phyloP scores from a whole-genome alignment of 2,329 filamentous ascomycete genomes.

The Parasarocladium wereldwijsianum region DNA sequence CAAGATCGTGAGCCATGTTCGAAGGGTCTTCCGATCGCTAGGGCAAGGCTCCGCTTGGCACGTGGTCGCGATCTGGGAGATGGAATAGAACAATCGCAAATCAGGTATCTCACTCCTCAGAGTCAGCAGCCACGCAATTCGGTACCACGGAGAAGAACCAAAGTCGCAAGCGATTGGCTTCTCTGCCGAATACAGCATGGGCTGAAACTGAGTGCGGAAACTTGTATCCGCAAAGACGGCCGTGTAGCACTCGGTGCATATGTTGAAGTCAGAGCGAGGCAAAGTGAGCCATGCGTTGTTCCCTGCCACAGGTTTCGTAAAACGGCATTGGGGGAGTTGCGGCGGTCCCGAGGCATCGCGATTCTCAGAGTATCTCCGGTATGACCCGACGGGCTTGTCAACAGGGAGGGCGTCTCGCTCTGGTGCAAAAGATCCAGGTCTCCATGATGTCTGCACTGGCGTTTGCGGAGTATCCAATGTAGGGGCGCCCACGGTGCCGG shows the following conservation, averaged over 20 bases:
- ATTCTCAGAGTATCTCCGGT: constrained; percentile 37
- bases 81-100: constrained; percentile 51
- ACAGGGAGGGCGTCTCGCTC: constrained; percentile 16
- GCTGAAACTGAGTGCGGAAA: constrained; percentile 50
- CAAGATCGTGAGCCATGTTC: constrained; percentile 62
- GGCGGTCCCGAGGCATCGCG: constrained; percentile 15
- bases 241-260: constrained; percentile 70
- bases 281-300: constrained; percentile 73
- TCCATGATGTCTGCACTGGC: too few species aligned
- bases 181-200: constrained; percentile 40
- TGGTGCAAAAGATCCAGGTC: constrained; percentile 23
- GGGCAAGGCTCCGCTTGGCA: constrained; percentile 41
- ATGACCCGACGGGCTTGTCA: constrained; percentile 24
- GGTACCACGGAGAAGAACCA: constrained; percentile 62
- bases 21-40: constrained; percentile 36
- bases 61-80: constrained; percentile 42
- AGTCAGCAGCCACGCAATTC: constrained; percentile 71
- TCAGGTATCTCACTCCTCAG: constrained; percentile 53
- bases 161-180: constrained; percentile 61
- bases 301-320: constrained; percentile 44
- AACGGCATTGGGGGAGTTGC: constrained; percentile 53
- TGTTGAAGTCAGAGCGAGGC: constrained; percentile 55
- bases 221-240: constrained; percentile 53
- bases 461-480: too few species aligned
- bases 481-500: too few species aligned